Base-by-base conservation (phyloP, 2,329 filamentous ascomycete species). In the Ustilaginoidea virens region DNA sequence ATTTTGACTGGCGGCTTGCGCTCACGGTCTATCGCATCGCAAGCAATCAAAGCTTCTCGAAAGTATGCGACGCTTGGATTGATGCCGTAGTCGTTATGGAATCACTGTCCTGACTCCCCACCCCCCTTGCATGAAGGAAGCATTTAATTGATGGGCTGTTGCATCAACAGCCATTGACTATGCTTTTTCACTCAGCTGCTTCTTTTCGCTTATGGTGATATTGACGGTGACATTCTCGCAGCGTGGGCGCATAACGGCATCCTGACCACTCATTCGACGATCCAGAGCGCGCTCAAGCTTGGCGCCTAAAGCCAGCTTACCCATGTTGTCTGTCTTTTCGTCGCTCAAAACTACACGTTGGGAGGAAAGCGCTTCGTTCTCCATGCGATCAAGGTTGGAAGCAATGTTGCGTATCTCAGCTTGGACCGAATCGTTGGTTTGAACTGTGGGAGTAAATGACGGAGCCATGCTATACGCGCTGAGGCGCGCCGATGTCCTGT, bases 261-360 rank as follows among this genome's bases (percentile, higher is more conserved):
- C 86, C 55, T 94, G 86, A 41, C 80, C 61, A 17, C 71, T 78
- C 85, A 93, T 90, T 46, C 86, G 72, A 40, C 85, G 69, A 41
- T 78, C 78, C 31, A 94, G 70, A 14, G 86, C 85, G 35, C 86
- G 74, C 51, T 93, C 85, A 23, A 93, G 70, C 60, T 93, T 93
- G 35, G 85, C 85, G 27, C 85, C 80, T 29, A 93, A 69, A 21
- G 85, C 85, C 33, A 92, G 68, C 60, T 92, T 92, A 60, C 74
- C 76, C 54, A 92, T 63, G 49, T 79, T 76, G 45, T 82, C 80
- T 13, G 67, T 72, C 65, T 92, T 92, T 54, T 87, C 74, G 37
- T 78, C 71, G 49, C 65, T 79, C 38, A 86, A 71, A 32, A 73
- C 64, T 23, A 54, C 51, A 16, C 86, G 78, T 60, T 94, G 86